phyloP scores from a whole-genome alignment of 768 basidiomycete species.

The Lentinula boryana region DNA sequence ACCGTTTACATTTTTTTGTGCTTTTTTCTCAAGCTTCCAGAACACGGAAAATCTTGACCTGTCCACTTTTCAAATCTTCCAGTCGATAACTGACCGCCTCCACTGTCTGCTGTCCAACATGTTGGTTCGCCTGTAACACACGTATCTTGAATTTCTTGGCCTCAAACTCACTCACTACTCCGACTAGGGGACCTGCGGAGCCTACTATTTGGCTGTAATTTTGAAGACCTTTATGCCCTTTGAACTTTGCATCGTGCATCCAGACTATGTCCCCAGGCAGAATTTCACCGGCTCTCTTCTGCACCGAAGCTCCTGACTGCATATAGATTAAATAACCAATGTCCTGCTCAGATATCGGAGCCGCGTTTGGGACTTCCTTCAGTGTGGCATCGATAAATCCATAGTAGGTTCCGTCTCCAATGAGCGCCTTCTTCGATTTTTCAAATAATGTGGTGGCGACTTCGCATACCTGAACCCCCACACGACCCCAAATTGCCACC shows the following conservation, averaged over 20 bases:
- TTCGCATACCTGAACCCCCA: conserved; percentile 71
- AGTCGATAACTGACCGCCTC: conserved; percentile 82
- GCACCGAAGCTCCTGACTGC: conserved; percentile 62
- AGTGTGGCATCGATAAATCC: conserved; percentile 74
- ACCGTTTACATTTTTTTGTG: neutral
- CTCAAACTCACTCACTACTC: conserved; percentile 79
- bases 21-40: conserved; percentile 25
- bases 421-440: conserved; percentile 68
- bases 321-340: conserved; percentile 76
- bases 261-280: conserved; percentile 82
- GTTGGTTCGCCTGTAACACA: conserved; percentile 83
- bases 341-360: conserved; percentile 29
- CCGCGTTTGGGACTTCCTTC: conserved; percentile 58
- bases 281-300: conserved; percentile 72
- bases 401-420: conserved; percentile 80
- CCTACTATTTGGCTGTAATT: conserved; percentile 60
- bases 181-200: conserved; percentile 53
- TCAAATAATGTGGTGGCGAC: conserved; percentile 62
- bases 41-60: conserved; percentile 56
- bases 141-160: conserved; percentile 81
- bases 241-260: conserved; percentile 64
- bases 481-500: conserved; percentile 60
- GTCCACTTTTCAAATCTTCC: conserved; percentile 85
- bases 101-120: conserved; percentile 74
- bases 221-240: conserved; percentile 78